A percentile compares a stretch with the other conserved stretches of the same genome.
Evolutionary conservation across 2,329 filamentous ascomycete species (phyloP).

Genomic region (Juglanconis juglandina): DNA sequence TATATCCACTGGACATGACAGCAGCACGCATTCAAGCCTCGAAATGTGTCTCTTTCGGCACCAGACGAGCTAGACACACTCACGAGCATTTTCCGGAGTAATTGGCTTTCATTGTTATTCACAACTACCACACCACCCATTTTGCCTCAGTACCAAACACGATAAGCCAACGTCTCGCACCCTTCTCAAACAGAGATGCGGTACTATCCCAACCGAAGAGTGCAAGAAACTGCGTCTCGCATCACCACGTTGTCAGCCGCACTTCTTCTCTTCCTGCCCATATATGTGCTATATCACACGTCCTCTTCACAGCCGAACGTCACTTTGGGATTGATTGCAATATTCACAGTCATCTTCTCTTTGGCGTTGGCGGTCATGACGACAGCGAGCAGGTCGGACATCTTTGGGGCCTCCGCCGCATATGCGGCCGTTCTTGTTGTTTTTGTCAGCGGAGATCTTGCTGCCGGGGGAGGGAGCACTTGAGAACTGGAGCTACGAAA

Average conservation of each 20-base stretch:
- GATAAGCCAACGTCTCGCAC: neutral
- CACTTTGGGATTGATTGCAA: conserved; percentile 12
- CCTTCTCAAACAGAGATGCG: neutral
- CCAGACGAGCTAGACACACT: neutral
- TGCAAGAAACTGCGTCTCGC: neutral
- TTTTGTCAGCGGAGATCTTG: conserved; percentile 13
- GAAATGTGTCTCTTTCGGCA: neutral
- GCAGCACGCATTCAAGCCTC: neutral
- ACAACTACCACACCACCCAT: neutral
- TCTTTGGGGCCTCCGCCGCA: conserved; percentile 15
- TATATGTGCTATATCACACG: conserved; percentile 7
- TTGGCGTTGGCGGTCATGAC: conserved; percentile 8
- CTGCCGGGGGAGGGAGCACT: neutral
- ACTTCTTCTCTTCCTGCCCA: neutral
- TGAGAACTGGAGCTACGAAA: too few relatives aligned
- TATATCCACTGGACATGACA: neutral
- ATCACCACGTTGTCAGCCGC: conserved; percentile 1
- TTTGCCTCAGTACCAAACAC: neutral
- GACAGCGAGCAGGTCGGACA: conserved; percentile 11
- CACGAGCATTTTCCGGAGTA: neutral
- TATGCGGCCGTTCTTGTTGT: conserved; percentile 12
- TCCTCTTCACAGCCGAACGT: neutral
- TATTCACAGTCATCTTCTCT: conserved; percentile 12
- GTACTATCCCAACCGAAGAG: neutral
- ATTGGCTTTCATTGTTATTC: neutral